Percentiles rank a stretch among this genome's conserved stretches.
These are phyloP conservation scores for Malassezia restricta DNA, from an alignment of 1,284 basidiomycete species.

Conservation along the genomic window DNA sequence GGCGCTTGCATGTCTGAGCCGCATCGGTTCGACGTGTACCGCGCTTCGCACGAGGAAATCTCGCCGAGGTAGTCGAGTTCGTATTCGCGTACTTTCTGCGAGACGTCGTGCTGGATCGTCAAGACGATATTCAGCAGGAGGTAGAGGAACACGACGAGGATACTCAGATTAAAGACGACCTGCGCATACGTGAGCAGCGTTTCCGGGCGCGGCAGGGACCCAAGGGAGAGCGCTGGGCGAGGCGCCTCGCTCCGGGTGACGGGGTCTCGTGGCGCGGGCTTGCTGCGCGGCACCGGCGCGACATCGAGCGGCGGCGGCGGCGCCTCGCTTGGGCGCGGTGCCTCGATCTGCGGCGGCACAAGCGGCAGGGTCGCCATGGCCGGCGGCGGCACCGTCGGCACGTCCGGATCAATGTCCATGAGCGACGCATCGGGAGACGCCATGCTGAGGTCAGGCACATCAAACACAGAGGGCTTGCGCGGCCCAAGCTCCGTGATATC, in stretches of 20 bases:
- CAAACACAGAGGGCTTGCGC: slow-evolving; percentile 15
- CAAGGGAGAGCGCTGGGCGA: slow-evolving; percentile 7
- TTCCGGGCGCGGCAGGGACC: slow-evolving; percentile 23
- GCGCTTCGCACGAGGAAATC: slow-evolving; percentile 25
- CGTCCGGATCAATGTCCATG: slow-evolving; percentile 18
- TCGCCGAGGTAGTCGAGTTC: slow-evolving; percentile 53
- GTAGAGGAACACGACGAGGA: slow-evolving; percentile 73
- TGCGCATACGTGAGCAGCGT: slow-evolving; percentile 53
- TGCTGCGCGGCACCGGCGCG: neutral
- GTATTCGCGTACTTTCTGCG: slow-evolving; percentile 74
- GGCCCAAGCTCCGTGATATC: slow-evolving; percentile 27
- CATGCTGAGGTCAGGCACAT: neutral
- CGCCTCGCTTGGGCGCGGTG: neutral
- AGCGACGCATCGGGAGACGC: slow-evolving; percentile 10
- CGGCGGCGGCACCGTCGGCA: neutral
- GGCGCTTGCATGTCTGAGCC: slow-evolving; percentile 35
- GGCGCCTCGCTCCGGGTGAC: neutral
- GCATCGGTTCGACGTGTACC: slow-evolving; percentile 31
- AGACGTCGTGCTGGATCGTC: slow-evolving; percentile 79
- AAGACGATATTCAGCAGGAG: slow-evolving; percentile 71
- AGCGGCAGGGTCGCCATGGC: slow-evolving; percentile 1
- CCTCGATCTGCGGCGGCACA: neutral
- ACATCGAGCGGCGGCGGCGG: neutral
- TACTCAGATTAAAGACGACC: slow-evolving; percentile 82
- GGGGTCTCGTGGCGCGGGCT: neutral